Percentiles rank a stretch among this genome's conserved stretches.
Evolutionary conservation across 2,329 filamentous ascomycete genomes (phyloP).

Genomic region (Cladophialophora psammophila): DNA sequence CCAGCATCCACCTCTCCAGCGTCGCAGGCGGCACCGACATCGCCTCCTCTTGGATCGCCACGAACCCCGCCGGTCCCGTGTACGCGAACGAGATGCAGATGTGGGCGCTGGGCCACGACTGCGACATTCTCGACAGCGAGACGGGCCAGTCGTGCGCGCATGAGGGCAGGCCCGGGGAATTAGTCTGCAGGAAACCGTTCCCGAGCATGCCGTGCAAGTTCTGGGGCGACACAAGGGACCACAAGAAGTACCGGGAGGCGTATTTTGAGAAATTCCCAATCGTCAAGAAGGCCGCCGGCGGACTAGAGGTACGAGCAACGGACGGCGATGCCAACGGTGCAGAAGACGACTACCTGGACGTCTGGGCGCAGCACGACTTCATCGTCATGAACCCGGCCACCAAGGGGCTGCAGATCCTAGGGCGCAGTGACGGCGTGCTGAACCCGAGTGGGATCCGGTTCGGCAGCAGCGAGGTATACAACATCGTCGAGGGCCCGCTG

Average conservation of each 20-base stretch:
- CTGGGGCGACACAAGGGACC: conserved; percentile 51
- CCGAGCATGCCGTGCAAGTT: conserved; percentile 57
- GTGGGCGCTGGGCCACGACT: conserved; percentile 55
- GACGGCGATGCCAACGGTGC: background rate
- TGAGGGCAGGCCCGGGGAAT: conserved; percentile 52
- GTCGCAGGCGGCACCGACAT: conserved; percentile 59
- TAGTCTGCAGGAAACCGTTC: conserved; percentile 56
- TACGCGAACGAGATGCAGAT: conserved; percentile 57
- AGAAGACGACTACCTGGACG: conserved; percentile 43
- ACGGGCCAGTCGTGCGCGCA: conserved; percentile 42
- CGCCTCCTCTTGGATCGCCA: conserved; percentile 54
- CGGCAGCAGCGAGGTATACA: conserved; percentile 57
- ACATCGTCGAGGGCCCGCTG: conserved; percentile 51
- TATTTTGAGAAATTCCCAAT: conserved; percentile 55
- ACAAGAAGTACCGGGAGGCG: conserved; percentile 51
- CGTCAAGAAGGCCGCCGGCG: background rate
- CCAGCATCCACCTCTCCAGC: conserved; percentile 49
- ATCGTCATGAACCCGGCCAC: conserved; percentile 53
- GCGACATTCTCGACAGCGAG: conserved; percentile 54
- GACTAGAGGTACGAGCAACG: background rate
- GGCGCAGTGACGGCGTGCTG: conserved; percentile 56
- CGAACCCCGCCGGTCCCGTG: conserved; percentile 52
- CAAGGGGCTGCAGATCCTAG: conserved; percentile 53
- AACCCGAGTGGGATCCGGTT: conserved; percentile 59
- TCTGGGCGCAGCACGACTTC: conserved; percentile 59